These are phyloP conservation scores for Aspergillus sclerotialis DNA, from an alignment of 2,329 filamentous ascomycete genomes.

Conservation along the genomic window DNA sequence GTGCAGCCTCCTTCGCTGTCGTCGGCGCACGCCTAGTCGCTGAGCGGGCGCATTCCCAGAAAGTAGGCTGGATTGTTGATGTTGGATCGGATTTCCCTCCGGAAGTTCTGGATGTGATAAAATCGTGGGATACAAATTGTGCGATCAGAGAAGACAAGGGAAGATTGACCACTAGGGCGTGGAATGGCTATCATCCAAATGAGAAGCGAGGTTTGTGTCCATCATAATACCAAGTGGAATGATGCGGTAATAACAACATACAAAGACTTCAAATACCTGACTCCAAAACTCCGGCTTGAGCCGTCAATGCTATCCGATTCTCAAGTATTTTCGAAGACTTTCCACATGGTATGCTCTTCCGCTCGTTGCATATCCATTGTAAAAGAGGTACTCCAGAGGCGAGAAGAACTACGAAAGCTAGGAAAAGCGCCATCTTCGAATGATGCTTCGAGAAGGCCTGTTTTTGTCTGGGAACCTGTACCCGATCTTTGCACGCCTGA, in stretches of 20 bases:
- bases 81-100: slow-evolving; percentile 78
- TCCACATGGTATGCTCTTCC: slow-evolving; percentile 83
- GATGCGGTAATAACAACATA: slow-evolving; percentile 2
- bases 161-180: slow-evolving; percentile 77
- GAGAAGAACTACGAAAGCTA: slow-evolving; percentile 29
- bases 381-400: slow-evolving; percentile 55
- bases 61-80: slow-evolving; percentile 87
- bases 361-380: slow-evolving; percentile 70
- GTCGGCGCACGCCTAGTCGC: slow-evolving; percentile 85
- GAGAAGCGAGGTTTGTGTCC: slow-evolving; percentile 50
- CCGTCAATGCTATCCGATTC: slow-evolving; percentile 60
- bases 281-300: slow-evolving; percentile 75
- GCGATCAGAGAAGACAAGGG: slow-evolving; percentile 59
- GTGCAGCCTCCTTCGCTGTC: slow-evolving; percentile 79
- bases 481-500: slow-evolving; percentile 76
- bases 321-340: slow-evolving; percentile 66
- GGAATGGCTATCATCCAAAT: slow-evolving; percentile 77
- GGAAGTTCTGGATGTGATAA: slow-evolving; percentile 56
- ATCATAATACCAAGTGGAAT: background rate
- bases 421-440: slow-evolving; percentile 19
- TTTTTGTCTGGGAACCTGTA: slow-evolving; percentile 93
- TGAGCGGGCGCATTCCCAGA: slow-evolving; percentile 56
- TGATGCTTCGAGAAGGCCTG: slow-evolving; percentile 47
- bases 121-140: slow-evolving; percentile 68
- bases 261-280: slow-evolving; percentile 76